A percentile compares a stretch with the other conserved stretches of the same genome.
phyloP scores from a whole-genome alignment of 2,329 filamentous ascomycete species.

The Trichoderma koningii region DNA sequence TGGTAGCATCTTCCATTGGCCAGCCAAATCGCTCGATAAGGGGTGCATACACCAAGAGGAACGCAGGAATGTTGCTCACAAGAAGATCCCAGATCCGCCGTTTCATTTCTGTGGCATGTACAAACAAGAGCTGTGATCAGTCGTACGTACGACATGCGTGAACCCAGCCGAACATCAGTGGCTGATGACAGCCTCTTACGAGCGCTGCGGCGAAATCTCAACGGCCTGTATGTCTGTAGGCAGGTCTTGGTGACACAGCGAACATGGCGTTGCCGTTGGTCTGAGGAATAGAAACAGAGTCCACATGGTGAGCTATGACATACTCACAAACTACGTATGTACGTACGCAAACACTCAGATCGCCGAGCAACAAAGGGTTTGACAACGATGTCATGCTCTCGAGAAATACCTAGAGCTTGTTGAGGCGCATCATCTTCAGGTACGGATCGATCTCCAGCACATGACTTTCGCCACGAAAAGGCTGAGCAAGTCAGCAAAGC shows the following conservation, averaged over 20 bases:
- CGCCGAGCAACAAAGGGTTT: neutral
- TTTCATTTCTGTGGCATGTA: neutral
- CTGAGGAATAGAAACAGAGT: constrained; percentile 16
- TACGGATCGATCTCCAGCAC: constrained; percentile 1
- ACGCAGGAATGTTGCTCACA: neutral
- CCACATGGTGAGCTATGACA: neutral
- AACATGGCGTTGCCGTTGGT: neutral
- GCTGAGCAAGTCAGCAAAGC: constrained; percentile 20
- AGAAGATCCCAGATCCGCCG: neutral
- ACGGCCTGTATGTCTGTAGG: neutral
- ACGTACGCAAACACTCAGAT: neutral
- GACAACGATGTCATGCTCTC: neutral
- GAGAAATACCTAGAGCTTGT: neutral
- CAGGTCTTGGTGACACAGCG: no score
- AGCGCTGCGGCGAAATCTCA: neutral
- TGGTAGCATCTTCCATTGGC: neutral
- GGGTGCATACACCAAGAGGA: neutral
- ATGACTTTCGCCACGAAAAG: constrained; percentile 25
- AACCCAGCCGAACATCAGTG: neutral
- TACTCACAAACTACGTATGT: neutral
- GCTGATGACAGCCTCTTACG: neutral
- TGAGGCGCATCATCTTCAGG: neutral
- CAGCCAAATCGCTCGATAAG: neutral
- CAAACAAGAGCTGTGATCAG: no score
- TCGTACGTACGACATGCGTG: neutral